Conservation (phyloP, 2,329 filamentous ascomycete genomes). For the Aspergillus puulaauensis region DNA sequence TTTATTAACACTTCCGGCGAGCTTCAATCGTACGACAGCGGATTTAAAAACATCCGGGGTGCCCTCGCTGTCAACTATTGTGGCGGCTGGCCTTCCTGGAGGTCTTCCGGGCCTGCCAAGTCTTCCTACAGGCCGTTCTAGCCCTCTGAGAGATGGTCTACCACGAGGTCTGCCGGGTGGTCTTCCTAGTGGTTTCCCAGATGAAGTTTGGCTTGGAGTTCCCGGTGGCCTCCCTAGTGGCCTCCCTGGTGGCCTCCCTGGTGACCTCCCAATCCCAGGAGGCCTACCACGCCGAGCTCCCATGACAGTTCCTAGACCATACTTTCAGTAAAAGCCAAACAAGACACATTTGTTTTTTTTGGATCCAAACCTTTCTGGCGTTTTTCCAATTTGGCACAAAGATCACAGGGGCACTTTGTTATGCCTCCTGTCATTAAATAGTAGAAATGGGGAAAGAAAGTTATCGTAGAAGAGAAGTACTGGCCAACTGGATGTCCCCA, state of each 20-base stretch:
- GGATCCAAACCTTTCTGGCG: conserved; percentile 12
- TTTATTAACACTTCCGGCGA: conserved; percentile 42
- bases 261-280: conserved; percentile 7
- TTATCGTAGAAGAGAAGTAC: conserved; percentile 53
- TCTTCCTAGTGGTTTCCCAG: background rate
- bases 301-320: background rate
- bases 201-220: too few species aligned
- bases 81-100: background rate
- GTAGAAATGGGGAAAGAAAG: conserved; percentile 59
- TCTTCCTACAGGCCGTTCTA: conserved; percentile 10
- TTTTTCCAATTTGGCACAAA: conserved; percentile 39
- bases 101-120: conserved; percentile 9
- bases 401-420: conserved; percentile 50
- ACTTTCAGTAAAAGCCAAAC: background rate
- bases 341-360: background rate
- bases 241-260: conserved; percentile 5
- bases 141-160: conserved; percentile 3
- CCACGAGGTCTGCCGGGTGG: conserved; percentile 7
- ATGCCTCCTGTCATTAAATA: conserved; percentile 52
- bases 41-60: conserved; percentile 54
- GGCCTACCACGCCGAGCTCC: conserved; percentile 11
- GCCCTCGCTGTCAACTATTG: conserved; percentile 50
- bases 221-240: conserved; percentile 10
- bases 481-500: conserved; percentile 56
- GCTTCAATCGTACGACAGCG: conserved; percentile 50